Base-by-base conservation (phyloP, 2,329 filamentous ascomycete genomes). In the Aspergillus piperis region DNA sequence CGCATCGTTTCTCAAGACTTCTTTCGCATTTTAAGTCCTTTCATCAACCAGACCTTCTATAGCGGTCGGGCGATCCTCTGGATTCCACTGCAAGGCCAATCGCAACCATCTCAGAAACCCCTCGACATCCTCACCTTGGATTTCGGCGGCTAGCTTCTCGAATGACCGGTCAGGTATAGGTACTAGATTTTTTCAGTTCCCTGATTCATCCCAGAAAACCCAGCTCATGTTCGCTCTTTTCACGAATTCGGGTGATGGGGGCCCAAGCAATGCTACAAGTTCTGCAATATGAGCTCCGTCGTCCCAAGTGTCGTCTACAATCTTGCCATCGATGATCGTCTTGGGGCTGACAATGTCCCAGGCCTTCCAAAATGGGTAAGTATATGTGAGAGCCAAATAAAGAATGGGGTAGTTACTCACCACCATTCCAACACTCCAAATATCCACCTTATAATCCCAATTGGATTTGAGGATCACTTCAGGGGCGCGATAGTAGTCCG, bases 361-460 rank as follows among this genome's bases (percentile, higher is more conserved):
- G n/a, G 49, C 55, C 44, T 60, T 57, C 6, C 41, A 52, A 54
- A 0, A 19, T 21, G 19, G 41, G 32, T 27, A 27, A 42, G 27
- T 7, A 42, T 56, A 21, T 25, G 10, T 1, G 39, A 27, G 13
- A 55, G 25, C 7, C 23, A 23, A 11, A 27, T 11, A 15, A 27
- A 17, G 21, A 19, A 8, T 30, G 2, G 4, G 8, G 2, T 11
- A 32, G 21, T 13, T 15, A 47, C 74, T 70, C 65, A 81, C 79
- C 77, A 82, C 74, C 55, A 75, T 75, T 0, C 76, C 80, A 2
- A 73, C 68, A 53, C 78, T 80, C 80, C 80, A 83, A 36, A 83
- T 78, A 63, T 83, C 81, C 10, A 81, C 70, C 13, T 71, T 63
- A 55, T 75, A 79, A 0, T 63, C 66, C 80, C 80, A 83, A 0